A percentile compares a stretch with the other conserved stretches of the same genome.
Evolutionary conservation across 805 yeast species (phyloP).

Genomic region (Pichia exigua): DNA sequence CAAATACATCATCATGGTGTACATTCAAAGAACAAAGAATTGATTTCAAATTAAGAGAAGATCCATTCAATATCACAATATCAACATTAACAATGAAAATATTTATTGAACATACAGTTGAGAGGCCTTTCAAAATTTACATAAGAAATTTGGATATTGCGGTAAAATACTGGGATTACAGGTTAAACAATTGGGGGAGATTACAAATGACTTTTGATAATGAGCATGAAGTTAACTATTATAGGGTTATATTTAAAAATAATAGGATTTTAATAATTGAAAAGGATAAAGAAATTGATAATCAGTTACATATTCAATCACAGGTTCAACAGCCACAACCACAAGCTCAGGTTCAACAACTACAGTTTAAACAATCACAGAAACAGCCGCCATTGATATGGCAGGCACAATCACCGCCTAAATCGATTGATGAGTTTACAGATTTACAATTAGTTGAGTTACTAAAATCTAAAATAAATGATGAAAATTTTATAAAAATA

Average conservation of each 20-base stretch:
- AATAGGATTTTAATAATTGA: not conserved
- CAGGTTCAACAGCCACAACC: not conserved
- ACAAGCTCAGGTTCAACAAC: too few species aligned
- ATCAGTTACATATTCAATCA: not conserved
- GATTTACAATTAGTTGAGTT: not conserved
- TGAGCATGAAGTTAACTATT: not conserved
- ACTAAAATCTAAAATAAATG: not conserved
- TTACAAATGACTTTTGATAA: not conserved
- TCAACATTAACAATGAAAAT: not conserved
- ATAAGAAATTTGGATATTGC: slow-evolving; percentile 1
- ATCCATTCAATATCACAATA: not conserved
- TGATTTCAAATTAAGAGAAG: not conserved
- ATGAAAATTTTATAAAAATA: not conserved
- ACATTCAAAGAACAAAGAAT: not conserved
- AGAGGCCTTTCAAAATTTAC: not conserved
- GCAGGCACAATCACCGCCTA: not conserved
- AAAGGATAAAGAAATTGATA: slow-evolving; percentile 1
- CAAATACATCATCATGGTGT: not conserved
- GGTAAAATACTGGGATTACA: not conserved
- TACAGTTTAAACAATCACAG: too few species aligned
- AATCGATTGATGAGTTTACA: not conserved
- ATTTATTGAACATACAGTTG: not conserved
- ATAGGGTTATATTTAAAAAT: not conserved
- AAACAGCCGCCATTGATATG: too few species aligned
- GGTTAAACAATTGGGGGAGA: not conserved